Base-by-base conservation (phyloP, 768 basidiomycete genomes). In the Boletus eberwhitei region DNA sequence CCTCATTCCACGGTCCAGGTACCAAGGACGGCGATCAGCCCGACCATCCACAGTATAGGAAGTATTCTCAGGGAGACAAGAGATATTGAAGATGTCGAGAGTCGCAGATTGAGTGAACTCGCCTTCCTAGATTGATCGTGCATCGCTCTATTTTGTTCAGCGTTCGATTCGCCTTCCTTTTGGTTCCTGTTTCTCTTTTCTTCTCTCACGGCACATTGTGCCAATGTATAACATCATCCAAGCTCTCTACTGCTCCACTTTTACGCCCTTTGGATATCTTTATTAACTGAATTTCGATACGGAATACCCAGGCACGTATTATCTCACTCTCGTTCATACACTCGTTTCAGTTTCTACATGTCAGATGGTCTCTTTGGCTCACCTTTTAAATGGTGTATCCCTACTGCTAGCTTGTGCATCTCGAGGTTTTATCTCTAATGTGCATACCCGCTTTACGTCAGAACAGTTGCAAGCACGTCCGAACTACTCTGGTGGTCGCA, bases 31-130 rank as follows among this genome's bases (percentile, higher is more conserved):
- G 73, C 85, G 13, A 71, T 86, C 19, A 72, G 74, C 50, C 84
- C 86, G 35, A 82, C 78, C 43, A 78, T 88, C 53, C 81, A 90
- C 62, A 83, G 72, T 56, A 65, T 73, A 17, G 85, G 78, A 43
- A 83, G 75, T 52, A 87, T 90, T 49, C 47, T 82, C 55, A 48
- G 74, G 34, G 77, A 84, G 71, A 71, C 80, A 50, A 75, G 62
- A 45, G 71, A 68, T 38, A 88, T 90, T 38, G 73, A 80, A 64
- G 86, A 90, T 57, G 84, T 82, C 12, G 88, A 90, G 74, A 78
- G 76, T 58, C 73, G 87, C 69, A 73, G 86, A 67, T 72, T 88
- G 75, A 83, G 84, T 41, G 88, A 90, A 73, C 65, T 87, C 62
- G 87, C 87, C 50, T 90, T 89, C 64, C 70, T 87, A 64, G 59